Conservation (phyloP, 768 basidiomycete genomes). For the Russula ochroleuca region DNA sequence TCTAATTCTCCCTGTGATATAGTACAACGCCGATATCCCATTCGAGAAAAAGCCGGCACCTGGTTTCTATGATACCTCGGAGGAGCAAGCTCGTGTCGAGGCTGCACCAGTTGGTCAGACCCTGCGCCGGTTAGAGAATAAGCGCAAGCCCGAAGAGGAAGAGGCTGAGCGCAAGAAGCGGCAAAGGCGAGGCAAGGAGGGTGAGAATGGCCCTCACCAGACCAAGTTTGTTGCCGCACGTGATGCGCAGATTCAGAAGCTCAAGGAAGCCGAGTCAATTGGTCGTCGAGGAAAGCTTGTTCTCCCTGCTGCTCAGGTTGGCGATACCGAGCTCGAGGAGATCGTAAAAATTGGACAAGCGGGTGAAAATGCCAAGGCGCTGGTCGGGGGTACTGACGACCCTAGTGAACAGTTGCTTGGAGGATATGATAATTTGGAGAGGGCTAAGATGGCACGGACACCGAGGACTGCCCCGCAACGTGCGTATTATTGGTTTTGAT, state of each 20-base stretch:
- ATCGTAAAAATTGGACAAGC: conserved; percentile 98
- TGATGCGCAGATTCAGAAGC: conserved; percentile 95
- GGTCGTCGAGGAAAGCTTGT: conserved; percentile 79
- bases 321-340: conserved; percentile 91
- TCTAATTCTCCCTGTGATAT: conserved; percentile 21
- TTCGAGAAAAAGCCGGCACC: conserved; percentile 95
- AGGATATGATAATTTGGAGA: conserved; percentile 87
- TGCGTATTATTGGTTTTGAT: conserved; percentile 32
- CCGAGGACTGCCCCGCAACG: conserved; percentile 92
- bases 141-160: conserved; percentile 90
- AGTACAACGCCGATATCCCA: conserved; percentile 98
- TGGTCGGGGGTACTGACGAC: conserved; percentile 79
- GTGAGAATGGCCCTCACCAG: conserved; percentile 57
- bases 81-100: conserved; percentile 83
- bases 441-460: conserved; percentile 88
- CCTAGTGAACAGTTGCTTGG: conserved; percentile 83
- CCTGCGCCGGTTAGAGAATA: conserved; percentile 89
- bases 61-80: conserved; percentile 95
- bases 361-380: conserved; percentile 80
- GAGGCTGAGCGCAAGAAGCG: conserved; percentile 92
- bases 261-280: conserved; percentile 96
- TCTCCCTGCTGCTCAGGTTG: conserved; percentile 87
- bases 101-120: conserved; percentile 90
- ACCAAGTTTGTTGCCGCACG: conserved; percentile 96
- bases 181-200: conserved; percentile 74